These are phyloP conservation scores for Paspalum vaginatum DNA, from an alignment of 176 grass and related monocot genomes.

Conservation along the genomic window DNA sequence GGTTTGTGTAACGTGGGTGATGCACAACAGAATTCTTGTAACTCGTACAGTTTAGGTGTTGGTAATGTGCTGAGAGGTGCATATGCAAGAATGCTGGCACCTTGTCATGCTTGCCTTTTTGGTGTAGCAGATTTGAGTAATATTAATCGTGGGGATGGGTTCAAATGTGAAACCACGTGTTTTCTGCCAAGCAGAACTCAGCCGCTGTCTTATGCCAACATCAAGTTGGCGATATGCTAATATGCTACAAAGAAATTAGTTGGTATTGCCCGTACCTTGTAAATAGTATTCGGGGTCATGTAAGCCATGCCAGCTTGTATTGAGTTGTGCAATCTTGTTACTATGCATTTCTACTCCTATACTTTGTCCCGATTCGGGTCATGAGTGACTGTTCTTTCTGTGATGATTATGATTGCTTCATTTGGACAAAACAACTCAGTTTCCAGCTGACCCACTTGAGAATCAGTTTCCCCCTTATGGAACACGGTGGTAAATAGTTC, in stretches of 20 bases:
- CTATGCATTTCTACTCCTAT: no score
- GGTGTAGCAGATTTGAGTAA: constrained; percentile 31
- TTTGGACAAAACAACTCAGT: no score
- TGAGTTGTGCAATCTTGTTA: not conserved
- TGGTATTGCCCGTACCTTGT: not conserved
- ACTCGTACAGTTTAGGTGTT: constrained; percentile 54
- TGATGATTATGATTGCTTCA: no score
- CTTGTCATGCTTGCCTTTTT: constrained; percentile 21
- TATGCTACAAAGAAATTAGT: not conserved
- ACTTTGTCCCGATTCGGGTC: no score
- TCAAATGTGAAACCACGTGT: not conserved
- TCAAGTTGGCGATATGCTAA: not conserved
- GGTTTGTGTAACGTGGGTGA: constrained; percentile 14
- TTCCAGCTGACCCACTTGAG: no score
- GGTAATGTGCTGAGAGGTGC: constrained; percentile 29
- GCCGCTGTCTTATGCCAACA: not conserved
- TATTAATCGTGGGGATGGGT: constrained; percentile 35
- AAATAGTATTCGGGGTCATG: not conserved
- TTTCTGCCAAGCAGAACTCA: not conserved
- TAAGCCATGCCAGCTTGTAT: not conserved
- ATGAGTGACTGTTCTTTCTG: no score
- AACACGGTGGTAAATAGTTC: not conserved
- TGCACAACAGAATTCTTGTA: constrained; percentile 38
- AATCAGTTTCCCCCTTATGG: not conserved
- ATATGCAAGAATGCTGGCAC: constrained; percentile 12